phyloP scores from a whole-genome alignment of 2,329 filamentous ascomycete species.

The Seiridium cupressi region DNA sequence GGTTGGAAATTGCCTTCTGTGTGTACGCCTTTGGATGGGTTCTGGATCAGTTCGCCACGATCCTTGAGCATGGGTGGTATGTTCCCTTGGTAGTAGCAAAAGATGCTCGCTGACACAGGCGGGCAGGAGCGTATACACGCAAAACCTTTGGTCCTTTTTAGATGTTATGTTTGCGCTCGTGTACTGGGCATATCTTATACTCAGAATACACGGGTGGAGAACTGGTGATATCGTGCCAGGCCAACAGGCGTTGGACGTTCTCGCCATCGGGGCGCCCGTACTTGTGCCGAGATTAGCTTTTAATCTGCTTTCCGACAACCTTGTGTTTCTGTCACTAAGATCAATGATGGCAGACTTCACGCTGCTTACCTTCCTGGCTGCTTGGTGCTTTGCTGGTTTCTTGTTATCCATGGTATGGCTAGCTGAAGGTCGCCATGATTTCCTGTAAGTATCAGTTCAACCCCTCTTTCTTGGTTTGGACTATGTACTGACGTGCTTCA shows the following conservation, averaged over 20 bases:
- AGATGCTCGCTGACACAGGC: constrained; percentile 7
- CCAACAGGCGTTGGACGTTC: constrained; percentile 71
- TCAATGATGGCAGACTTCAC: constrained; percentile 87
- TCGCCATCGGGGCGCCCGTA: constrained; percentile 77
- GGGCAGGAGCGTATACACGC: constrained; percentile 73
- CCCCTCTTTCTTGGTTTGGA: no score
- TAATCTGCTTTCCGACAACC: constrained; percentile 78
- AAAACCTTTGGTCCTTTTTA: constrained; percentile 86
- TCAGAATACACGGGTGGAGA: constrained; percentile 65
- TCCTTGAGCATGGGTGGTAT: constrained; percentile 69
- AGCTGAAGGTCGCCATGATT: constrained; percentile 58
- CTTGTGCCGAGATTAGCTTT: constrained; percentile 78
- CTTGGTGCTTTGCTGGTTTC: constrained; percentile 84
- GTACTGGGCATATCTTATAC: constrained; percentile 64
- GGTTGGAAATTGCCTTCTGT: constrained; percentile 64
- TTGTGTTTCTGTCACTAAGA: constrained; percentile 76
- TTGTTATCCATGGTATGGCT: constrained; percentile 79
- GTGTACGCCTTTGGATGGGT: constrained; percentile 78
- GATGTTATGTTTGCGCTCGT: constrained; percentile 76
- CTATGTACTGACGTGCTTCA: constrained; percentile 12
- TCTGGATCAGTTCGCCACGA: constrained; percentile 73
- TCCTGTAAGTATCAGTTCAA: constrained; percentile 41
- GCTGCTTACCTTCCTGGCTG: constrained; percentile 70
- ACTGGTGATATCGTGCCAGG: constrained; percentile 45
- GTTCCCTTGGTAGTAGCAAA: constrained; percentile 13